Evolutionary conservation across 164 flowering plant genomes (phyloP).

Genomic region (Chloranthus sessilifolius): DNA sequence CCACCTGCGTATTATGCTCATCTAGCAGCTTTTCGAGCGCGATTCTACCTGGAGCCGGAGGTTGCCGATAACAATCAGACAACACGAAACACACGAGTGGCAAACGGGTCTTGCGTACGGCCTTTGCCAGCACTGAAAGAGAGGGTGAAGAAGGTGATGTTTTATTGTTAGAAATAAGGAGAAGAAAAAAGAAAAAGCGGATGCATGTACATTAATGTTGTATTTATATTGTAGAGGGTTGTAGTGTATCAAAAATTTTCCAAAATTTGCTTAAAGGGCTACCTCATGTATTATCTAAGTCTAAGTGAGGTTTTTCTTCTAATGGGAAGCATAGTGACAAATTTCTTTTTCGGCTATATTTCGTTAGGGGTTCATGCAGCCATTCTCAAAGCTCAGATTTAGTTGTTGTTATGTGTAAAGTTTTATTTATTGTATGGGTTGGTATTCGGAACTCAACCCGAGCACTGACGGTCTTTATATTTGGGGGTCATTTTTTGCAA

Average conservation of each 20-base stretch:
- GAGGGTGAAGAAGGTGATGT: slow-evolving; percentile 39
- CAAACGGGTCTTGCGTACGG: slow-evolving; percentile 16
- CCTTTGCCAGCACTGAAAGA: slow-evolving; percentile 38
- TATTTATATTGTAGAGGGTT: slow-evolving; percentile 11
- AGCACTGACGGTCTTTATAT: no score
- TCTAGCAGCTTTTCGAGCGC: slow-evolving; percentile 54
- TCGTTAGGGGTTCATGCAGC: no score
- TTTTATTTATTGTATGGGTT: no score
- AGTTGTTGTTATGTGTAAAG: no score
- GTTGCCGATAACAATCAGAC: slow-evolving; percentile 16
- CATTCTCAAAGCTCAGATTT: no score
- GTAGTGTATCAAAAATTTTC: slow-evolving; percentile 12
- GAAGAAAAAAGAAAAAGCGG: neutral
- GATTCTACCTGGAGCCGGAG: slow-evolving; percentile 53
- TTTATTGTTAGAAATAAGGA: slow-evolving; percentile 26
- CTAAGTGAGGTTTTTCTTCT: no score
- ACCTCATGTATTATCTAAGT: no score
- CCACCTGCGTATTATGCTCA: slow-evolving; percentile 63
- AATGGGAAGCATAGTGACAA: no score
- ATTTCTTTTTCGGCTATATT: no score
- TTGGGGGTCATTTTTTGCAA: no score
- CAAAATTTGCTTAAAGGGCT: no score
- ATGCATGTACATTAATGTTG: slow-evolving; percentile 22
- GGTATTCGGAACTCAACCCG: no score
- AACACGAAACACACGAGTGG: slow-evolving; percentile 5